Evolutionary conservation across 768 basidiomycete species (phyloP), one percentile per base, ranked within the genome.

Genomic region (Strobilomyces dryophilus): DNA sequence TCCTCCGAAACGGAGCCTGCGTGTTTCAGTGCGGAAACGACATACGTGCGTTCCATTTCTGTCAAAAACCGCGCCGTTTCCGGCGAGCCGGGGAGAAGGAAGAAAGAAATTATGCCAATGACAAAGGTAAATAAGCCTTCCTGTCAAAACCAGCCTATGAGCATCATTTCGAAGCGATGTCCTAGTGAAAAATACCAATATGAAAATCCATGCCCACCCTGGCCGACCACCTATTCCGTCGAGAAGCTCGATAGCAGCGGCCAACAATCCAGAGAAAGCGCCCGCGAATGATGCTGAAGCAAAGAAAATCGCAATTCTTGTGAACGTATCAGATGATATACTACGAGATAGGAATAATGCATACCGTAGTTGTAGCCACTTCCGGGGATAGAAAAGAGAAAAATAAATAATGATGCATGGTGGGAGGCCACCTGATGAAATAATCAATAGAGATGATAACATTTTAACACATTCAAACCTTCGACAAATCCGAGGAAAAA

Each of bases 51-150:
- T 63, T 85, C 83, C 20, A 76, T 61, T 17, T 66, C 53, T 4
- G 66, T 77, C 20, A 88, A 70, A 71, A 86, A 84, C 37, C 69
- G 68, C 2, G 80, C 76, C 14, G 70, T 66, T 4, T 56, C 62
- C 1, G 81, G 77, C 0, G 75, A 42, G 11, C 41, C 12, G 8
- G 41, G 41, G 26, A 42, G 41, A 14, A 42, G 14, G 24, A 27
- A 27, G 71, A 85, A 0, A 4, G 79, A 73, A 1, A 66, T 37
- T 3, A 79, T 34, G 7, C 86, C 87, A 56, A 85, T 80, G 2
- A 78, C 42, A 50, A 81, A 67, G 0, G 86, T 86, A 65, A 89
- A 81, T 6, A 78, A 17, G 1, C 88, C 87, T 66, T 88, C 80
- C 66, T 73, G 24, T 18, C 32, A 12, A 39, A n/a, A n/a, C n/a